A percentile compares a stretch with the other conserved stretches of the same genome.
phyloP scores from a whole-genome alignment of 1,284 basidiomycete species.

The Baeospora myosura region DNA sequence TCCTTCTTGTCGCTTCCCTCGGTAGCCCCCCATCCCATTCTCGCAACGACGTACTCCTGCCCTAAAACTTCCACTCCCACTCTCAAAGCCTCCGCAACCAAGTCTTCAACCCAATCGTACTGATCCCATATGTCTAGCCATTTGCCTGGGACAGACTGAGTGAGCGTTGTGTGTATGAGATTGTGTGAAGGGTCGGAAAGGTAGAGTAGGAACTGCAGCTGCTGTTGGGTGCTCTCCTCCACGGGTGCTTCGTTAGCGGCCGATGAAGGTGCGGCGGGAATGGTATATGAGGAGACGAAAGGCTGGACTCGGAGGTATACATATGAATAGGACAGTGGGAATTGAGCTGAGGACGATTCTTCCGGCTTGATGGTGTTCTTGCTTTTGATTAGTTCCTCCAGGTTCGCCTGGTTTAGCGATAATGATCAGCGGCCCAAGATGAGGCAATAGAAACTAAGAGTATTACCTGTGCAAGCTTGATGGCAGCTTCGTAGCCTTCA shows the following conservation, averaged over 20 bases:
- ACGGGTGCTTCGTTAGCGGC: slow-evolving; percentile 16
- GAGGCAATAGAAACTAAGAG: background rate
- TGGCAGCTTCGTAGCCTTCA: slow-evolving; percentile 76
- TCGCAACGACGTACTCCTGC: slow-evolving; percentile 76
- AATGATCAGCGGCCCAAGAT: background rate
- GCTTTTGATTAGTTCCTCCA: slow-evolving; percentile 70
- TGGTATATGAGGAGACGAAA: slow-evolving; percentile 55
- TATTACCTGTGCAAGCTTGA: slow-evolving; percentile 71
- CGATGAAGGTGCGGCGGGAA: slow-evolving; percentile 23
- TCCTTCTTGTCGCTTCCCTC: slow-evolving; percentile 12
- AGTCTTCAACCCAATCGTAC: slow-evolving; percentile 93
- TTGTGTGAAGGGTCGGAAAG: slow-evolving; percentile 78
- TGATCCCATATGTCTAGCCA: slow-evolving; percentile 89
- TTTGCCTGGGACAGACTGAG: slow-evolving; percentile 70
- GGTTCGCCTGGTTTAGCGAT: slow-evolving; percentile 51
- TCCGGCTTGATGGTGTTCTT: slow-evolving; percentile 35
- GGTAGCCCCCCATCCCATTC: slow-evolving; percentile 66
- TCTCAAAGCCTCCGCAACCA: slow-evolving; percentile 78
- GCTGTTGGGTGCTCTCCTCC: slow-evolving; percentile 30
- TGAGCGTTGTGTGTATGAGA: slow-evolving; percentile 68
- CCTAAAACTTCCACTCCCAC: slow-evolving; percentile 81
- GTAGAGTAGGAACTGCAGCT: slow-evolving; percentile 82
- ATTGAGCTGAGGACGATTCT: slow-evolving; percentile 40
- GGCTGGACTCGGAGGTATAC: slow-evolving; percentile 94
- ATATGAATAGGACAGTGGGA: slow-evolving; percentile 83